Evolutionary conservation across 306 rosid genomes (phyloP).

Genomic region (Cucumis cinereus): DNA sequence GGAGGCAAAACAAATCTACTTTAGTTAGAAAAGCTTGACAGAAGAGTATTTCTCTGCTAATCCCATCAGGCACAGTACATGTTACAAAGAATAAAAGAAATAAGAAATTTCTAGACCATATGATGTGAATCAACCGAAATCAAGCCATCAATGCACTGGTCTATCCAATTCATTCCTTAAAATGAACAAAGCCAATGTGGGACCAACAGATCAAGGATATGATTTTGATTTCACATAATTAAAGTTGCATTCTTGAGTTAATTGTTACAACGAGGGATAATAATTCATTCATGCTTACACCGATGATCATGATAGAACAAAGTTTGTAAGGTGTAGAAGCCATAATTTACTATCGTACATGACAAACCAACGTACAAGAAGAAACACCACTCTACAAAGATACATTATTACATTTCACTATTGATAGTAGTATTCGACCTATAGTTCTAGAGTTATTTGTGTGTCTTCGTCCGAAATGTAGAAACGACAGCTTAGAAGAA

Average conservation of each 20-base stretch:
- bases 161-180: neutral
- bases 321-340: conserved; percentile 35
- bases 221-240: conserved; percentile 29
- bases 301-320: conserved; percentile 15
- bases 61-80: neutral
- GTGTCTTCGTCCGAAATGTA: conserved; percentile 27
- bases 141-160: neutral
- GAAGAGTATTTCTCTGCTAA: neutral
- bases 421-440: conserved; percentile 30
- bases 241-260: conserved; percentile 3
- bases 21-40: neutral
- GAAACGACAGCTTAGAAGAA: conserved; percentile 54
- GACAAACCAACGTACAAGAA: conserved; percentile 27
- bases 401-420: conserved; percentile 48
- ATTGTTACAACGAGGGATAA: conserved; percentile 15
- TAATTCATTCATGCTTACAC: conserved; percentile 29
- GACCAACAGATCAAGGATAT: conserved; percentile 26
- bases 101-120: neutral
- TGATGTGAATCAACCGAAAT: neutral
- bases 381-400: conserved; percentile 33
- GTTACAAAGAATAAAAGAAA: neutral
- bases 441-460: conserved; percentile 43
- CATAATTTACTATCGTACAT: conserved; percentile 34
- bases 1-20: neutral
- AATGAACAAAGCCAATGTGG: conserved; percentile 31